Conservation (phyloP, 768 basidiomycete genomes). For the Tylopilus vinaceipallidus region DNA sequence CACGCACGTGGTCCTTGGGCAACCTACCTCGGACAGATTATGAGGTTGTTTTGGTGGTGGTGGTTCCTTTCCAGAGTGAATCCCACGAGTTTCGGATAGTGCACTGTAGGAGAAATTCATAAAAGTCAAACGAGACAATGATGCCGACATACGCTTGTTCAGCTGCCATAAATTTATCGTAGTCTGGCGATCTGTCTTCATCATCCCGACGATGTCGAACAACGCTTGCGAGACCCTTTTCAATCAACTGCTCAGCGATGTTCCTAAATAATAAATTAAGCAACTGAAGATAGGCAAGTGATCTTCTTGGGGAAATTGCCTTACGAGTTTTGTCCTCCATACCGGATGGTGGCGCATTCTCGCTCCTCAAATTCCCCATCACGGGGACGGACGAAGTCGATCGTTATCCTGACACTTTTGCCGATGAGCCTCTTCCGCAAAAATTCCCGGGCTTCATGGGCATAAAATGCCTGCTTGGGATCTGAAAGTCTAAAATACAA, state of each 20-base stretch:
- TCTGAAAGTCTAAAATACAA: slow-evolving; percentile 63
- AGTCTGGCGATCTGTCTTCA: slow-evolving; percentile 93
- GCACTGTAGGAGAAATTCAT: slow-evolving; percentile 51
- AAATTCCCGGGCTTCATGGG: slow-evolving; percentile 91
- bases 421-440: slow-evolving; percentile 90
- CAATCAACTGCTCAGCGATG: slow-evolving; percentile 88
- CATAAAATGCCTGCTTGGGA: slow-evolving; percentile 82
- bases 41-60: slow-evolving; percentile 75
- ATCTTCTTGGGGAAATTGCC: slow-evolving; percentile 20
- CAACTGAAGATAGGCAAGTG: slow-evolving; percentile 5
- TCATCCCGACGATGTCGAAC: slow-evolving; percentile 94
- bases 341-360: slow-evolving; percentile 87
- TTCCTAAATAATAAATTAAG: slow-evolving; percentile 50
- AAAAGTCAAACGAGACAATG: background rate
- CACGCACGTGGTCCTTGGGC: background rate
- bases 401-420: slow-evolving; percentile 74
- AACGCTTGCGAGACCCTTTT: slow-evolving; percentile 87
- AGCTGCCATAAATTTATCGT: slow-evolving; percentile 93
- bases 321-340: slow-evolving; percentile 77
- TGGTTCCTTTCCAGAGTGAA: slow-evolving; percentile 91
- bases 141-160: slow-evolving; percentile 78
- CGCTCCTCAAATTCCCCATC: slow-evolving; percentile 95
- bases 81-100: slow-evolving; percentile 69
- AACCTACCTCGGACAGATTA: slow-evolving; percentile 85
- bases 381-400: slow-evolving; percentile 88